A percentile compares a stretch with the other conserved stretches of the same genome.
phyloP scores from a whole-genome alignment of 169 alveolate genomes.

The Eimeria sp. region DNA sequence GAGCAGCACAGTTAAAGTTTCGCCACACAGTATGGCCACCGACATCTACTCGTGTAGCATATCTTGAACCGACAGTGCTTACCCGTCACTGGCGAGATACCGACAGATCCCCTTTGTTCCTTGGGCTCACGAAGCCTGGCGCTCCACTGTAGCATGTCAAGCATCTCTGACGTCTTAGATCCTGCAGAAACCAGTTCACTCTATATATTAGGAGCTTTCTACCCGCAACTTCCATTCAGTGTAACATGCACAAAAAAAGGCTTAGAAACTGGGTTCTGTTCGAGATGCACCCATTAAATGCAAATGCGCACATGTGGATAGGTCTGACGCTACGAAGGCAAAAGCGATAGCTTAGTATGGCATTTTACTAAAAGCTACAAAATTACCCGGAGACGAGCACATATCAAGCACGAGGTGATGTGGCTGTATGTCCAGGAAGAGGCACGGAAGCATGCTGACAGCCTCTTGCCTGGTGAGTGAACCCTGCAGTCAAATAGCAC shows the following conservation, averaged over 20 bases:
- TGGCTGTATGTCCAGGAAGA: constrained; percentile 89
- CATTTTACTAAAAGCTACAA: background rate
- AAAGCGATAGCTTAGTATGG: background rate
- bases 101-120: constrained; percentile 9
- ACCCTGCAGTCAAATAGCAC: constrained; percentile 48
- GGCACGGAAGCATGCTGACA: constrained; percentile 95
- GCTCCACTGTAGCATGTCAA: constrained; percentile 87
- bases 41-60: background rate
- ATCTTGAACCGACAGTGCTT: background rate
- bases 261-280: background rate
- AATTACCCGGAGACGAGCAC: constrained; percentile 94
- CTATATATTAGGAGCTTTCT: background rate
- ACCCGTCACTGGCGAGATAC: constrained; percentile 65
- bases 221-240: background rate
- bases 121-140: constrained; percentile 23
- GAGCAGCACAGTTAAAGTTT: background rate
- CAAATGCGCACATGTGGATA: background rate
- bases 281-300: background rate
- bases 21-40: background rate
- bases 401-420: constrained; percentile 90
- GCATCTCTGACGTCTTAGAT: constrained; percentile 91
- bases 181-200: constrained; percentile 84
- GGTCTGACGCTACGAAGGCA: background rate
- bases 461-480: constrained; percentile 89
- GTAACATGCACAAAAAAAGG: background rate